Base-by-base conservation (phyloP, 1,284 basidiomycete genomes). In the Sporisorium scitamineum region DNA sequence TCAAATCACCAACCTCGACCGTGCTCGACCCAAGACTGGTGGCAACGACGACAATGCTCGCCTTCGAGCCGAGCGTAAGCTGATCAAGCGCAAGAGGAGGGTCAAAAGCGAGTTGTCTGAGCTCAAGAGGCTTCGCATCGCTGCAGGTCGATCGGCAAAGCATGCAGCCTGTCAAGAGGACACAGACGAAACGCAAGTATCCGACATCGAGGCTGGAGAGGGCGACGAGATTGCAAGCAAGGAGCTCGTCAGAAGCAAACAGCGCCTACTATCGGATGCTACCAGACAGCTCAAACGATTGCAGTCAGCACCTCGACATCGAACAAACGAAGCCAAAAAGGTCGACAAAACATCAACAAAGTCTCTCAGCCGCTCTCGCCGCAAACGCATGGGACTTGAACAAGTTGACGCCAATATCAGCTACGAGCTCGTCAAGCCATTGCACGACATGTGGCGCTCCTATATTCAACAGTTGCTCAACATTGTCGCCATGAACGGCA, bases 401-500 rank as follows among this genome's bases (percentile, higher is more conserved):
- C 56, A 54, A 9, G 32, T 75, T 7, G 76, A 75, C 13, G 24
- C 57, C 29, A 59, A 63, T 54, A 64, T 73, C 59, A 64, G 56
- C 51, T 71, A 70, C 42, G 61, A 74, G 18, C 58, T 75, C 1
- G 54, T 78, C 24, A 52, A 54, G 27, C 76, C 76, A 5, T 45
- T 78, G 29, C 76, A 78, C 58, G 58, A 61, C 5, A 65, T 78
- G 57, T 78, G 76, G 76, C 47, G 61, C 37, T 64, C 76, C 4
- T 78, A 78, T 57, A 75, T 78, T 39, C 76, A 78, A 29, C 76
- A 78, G 41, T 48, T 78, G 37, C 67, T 78, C 61, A 71, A 70
- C 44, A 68, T 78, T 5, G 67, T 70, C 0, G 63, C 61, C 0
- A 60, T 74, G 58, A 69, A 78, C 39, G 20, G 48, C 48, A 68